phyloP scores from a whole-genome alignment of 768 basidiomycete species.

The Termitomyces sp. region DNA sequence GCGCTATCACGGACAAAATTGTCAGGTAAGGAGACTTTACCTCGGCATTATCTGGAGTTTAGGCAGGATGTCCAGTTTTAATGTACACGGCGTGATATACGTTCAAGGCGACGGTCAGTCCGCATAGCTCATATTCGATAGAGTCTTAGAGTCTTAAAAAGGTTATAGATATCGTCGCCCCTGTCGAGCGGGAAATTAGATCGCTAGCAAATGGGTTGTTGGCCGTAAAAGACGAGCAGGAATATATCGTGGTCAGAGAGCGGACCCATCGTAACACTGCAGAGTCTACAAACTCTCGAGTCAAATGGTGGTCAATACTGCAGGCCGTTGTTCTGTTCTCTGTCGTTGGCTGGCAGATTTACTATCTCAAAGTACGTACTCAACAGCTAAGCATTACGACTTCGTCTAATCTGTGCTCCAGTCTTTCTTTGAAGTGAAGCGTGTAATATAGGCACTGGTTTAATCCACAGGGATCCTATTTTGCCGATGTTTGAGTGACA shows the following conservation, averaged over 20 bases:
- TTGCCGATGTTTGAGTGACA: neutral
- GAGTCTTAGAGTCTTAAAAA: neutral
- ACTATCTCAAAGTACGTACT: slow-evolving; percentile 79
- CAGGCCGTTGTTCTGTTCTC: slow-evolving; percentile 84
- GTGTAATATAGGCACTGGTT: slow-evolving; percentile 56
- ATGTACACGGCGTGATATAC: slow-evolving; percentile 96
- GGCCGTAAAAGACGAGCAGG: slow-evolving; percentile 96
- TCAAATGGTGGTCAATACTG: slow-evolving; percentile 98
- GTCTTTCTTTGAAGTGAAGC: slow-evolving; percentile 90
- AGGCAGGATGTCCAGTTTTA: slow-evolving; percentile 57
- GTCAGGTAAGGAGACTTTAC: slow-evolving; percentile 58
- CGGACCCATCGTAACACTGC: slow-evolving; percentile 90
- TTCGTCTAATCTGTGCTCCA: slow-evolving; percentile 19
- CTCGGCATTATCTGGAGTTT: neutral
- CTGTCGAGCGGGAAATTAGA: slow-evolving; percentile 95
- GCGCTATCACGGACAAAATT: slow-evolving; percentile 90
- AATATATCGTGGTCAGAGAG: slow-evolving; percentile 96
- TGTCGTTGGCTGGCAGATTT: slow-evolving; percentile 96
- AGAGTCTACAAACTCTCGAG: slow-evolving; percentile 88
- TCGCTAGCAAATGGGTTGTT: slow-evolving; percentile 73
- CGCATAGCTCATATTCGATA: neutral
- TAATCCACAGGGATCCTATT: slow-evolving; percentile 1
- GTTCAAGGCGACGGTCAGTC: slow-evolving; percentile 82
- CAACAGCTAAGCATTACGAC: neutral
- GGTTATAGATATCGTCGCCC: slow-evolving; percentile 70